Base-by-base conservation (phyloP, 495 filamentous ascomycete species). In the Friedmanniomyces endolithicus region DNA sequence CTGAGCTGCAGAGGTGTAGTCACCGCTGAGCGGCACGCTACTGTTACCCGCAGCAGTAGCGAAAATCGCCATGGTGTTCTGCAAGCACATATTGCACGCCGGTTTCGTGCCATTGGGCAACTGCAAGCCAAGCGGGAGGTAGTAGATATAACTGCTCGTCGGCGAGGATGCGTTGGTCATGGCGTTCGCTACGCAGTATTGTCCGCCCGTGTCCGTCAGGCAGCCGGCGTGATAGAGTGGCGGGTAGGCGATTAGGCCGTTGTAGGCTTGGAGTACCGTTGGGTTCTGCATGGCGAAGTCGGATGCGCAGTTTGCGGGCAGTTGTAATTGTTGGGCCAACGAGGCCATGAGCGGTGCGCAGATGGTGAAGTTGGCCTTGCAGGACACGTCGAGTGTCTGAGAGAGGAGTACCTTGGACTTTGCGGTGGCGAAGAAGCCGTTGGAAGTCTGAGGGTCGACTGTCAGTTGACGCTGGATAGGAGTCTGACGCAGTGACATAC, bases 101-200 rank as follows among this genome's bases (percentile, higher is more conserved):
- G 88, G 86, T 17, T 73, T 68, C 19, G 78, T 74, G 3, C 74
- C 76, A 3, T 73, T 73, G 0, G 84, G 81, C 1, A 96, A 68
- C 3, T 68, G 56, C n/a, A 75, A 77, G 25, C 90, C 90, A 37
- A 94, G 74, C 6, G 92, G 85, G 0, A 97, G 71, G 61, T 82
- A 88, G 71, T 96, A 98, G 17, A 90, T 71, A 56, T 88, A 86
- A 34, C 80, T 75, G 65, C 87, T 82, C 24, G 77, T 75, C 0
- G 82, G 72, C 24, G 78, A 83, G 11, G 78, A 74, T 17, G 63
- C 61, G 66, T 95, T 95, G 11, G 83, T 88, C 55, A 88, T 79
- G 23, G 89, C 88, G 62, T 88, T 84, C 54, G 87, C 87, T 65
- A 88, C 96, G 70, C 84, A 87, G 63, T 85, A 87, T 29, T 67